Base-by-base conservation (phyloP, 2,329 filamentous ascomycete species). In the Blastomyces gilchristii region DNA sequence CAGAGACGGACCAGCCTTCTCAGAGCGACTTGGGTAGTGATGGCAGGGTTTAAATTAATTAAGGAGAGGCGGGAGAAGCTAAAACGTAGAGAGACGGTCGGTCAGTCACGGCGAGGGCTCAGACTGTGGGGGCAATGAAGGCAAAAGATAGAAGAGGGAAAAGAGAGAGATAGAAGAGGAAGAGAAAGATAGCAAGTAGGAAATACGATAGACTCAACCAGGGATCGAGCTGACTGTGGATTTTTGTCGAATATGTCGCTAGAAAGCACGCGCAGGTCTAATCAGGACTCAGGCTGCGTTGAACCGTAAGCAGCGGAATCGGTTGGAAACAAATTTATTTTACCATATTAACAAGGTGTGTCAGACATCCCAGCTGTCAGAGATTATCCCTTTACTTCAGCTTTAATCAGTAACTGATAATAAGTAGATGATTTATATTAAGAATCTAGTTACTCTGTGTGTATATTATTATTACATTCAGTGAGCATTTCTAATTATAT, bases 1-100 rank as follows among this genome's bases (percentile, higher is more conserved):
- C 25, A 61, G 59, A 61, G 59, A 61, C 59, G 59, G 59, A 53
- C 59, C 59, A 61, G 59, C 59, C 59, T 53, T 61, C 59, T 61
- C 59, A 25, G 43, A 8, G 43, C 57, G 34, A 49, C 11, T 58
- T 28, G 41, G 18, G 1, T 43, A 14, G 53, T 39, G 31, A 11
- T 22, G 41, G 56, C 37, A 58, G n/a, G 39, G 22, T 14, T 41
- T n/a, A 58, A 37, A 49, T 58, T 59, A 59, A 59, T 59, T 59
- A 59, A 59, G 57, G 57, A 49, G 43, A 47, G 57, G 22, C 25
- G 43, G 28, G 16, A n/a, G n/a, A 59, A 59, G 57, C 41, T 31
- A 59, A 39, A 58, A 31, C 12, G 31, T 18, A 37, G n/a, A 25
- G 37, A 37, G 54, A 22, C 28, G 28, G 3, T 39, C n/a, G 34